Evolutionary conservation across 2,329 filamentous ascomycete species (phyloP).

Genomic region (Iodosphaeria phyllophila): DNA sequence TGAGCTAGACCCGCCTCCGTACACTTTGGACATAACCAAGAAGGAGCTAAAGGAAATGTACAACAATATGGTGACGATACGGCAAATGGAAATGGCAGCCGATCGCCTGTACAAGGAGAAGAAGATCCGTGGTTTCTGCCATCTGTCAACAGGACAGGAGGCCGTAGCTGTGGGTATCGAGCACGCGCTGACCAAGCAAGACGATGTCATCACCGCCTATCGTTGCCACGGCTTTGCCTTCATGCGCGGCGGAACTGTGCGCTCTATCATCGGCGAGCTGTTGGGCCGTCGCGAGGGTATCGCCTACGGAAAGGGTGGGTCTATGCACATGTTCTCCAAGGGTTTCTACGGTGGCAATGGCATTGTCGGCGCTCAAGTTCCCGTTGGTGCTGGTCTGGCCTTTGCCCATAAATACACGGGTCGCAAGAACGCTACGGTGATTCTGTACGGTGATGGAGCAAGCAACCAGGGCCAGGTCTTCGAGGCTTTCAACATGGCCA

Average conservation of each 20-base stretch:
- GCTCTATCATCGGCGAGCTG: conserved; percentile 89
- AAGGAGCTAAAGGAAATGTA: conserved; percentile 98
- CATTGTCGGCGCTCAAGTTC: conserved; percentile 96
- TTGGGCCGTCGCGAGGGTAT: conserved; percentile 92
- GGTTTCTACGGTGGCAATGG: conserved; percentile 98
- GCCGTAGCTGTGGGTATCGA: conserved; percentile 94
- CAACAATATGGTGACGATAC: conserved; percentile 85
- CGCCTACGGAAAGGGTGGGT: conserved; percentile 95
- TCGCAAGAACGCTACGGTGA: conserved; percentile 70
- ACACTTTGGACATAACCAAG: conserved; percentile 88
- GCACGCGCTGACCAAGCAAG: conserved; percentile 76
- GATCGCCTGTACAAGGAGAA: conserved; percentile 99
- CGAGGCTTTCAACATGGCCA: conserved; percentile 99
- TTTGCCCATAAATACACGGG: conserved; percentile 92
- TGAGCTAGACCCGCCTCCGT: conserved; percentile 88
- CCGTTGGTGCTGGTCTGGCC: conserved; percentile 86
- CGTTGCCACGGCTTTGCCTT: conserved; percentile 96
- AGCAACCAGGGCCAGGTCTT: conserved; percentile 99
- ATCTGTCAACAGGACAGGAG: conserved; percentile 94
- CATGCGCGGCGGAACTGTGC: conserved; percentile 83
- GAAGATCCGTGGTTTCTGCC: conserved; percentile 99
- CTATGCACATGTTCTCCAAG: conserved; percentile 99
- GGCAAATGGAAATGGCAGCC: conserved; percentile 99
- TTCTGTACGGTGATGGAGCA: conserved; percentile 94
- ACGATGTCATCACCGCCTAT: conserved; percentile 96